These are phyloP conservation scores for Trichoderma harzianum DNA, from an alignment of 2,329 filamentous ascomycete species.

Conservation along the genomic window DNA sequence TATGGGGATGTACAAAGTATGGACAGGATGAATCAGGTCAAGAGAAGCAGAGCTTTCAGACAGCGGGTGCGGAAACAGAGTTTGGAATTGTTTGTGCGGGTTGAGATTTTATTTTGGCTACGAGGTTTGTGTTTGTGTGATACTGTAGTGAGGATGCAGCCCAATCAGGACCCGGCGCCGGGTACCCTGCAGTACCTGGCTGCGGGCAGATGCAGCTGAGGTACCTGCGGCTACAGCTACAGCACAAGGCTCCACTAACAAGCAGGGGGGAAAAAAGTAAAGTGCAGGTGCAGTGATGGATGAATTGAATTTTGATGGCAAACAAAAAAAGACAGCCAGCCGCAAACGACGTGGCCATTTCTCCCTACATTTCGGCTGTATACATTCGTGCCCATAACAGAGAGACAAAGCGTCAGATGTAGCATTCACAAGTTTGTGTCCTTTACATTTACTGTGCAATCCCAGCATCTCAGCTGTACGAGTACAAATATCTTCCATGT, in stretches of 20 bases:
- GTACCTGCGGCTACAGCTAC: neutral
- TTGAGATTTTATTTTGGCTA: slow-evolving; percentile 1
- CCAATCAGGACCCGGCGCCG: neutral
- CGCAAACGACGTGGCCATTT: neutral
- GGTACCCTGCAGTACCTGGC: neutral
- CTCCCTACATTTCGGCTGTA: neutral
- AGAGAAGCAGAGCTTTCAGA: neutral
- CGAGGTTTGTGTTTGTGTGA: slow-evolving; percentile 16
- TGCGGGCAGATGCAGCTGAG: neutral
- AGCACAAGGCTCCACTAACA: neutral
- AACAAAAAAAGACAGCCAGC: neutral
- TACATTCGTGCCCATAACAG: neutral
- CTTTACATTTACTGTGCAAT: neutral
- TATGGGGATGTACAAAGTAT: neutral
- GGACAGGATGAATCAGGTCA: neutral
- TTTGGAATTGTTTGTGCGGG: slow-evolving; percentile 8
- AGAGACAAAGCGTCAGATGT: neutral
- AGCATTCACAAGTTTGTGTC: neutral
- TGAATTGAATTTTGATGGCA: neutral
- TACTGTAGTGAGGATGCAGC: neutral
- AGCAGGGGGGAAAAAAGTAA: neutral
- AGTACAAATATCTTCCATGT: neutral
- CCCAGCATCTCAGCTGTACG: neutral
- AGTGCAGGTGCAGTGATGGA: neutral
- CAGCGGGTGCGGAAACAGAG: neutral